Conservation (phyloP, 441 rosid genomes). For the Melastoma candidum region DNA sequence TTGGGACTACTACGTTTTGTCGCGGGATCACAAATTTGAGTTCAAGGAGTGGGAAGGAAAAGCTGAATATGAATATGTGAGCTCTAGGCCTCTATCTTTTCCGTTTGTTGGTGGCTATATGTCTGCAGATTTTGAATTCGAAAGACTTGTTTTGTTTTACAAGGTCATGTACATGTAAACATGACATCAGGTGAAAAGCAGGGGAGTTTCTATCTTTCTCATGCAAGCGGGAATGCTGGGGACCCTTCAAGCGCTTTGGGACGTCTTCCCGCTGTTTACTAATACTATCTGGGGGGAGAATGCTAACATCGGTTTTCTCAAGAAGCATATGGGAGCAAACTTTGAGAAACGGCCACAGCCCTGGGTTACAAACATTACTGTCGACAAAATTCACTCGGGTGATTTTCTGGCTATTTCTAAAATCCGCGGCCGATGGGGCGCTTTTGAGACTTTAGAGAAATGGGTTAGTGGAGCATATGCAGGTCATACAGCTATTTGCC, state of each 20-base stretch:
- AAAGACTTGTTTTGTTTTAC: neutral
- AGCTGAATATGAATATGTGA: conserved; percentile 84
- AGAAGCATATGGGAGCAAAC: conserved; percentile 84
- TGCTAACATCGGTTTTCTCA: conserved; percentile 63
- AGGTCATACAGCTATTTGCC: conserved; percentile 86
- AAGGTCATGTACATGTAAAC: conserved; percentile 1
- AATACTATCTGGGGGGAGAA: conserved; percentile 95
- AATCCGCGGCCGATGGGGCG: conserved; percentile 98
- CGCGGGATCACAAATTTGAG: conserved; percentile 81
- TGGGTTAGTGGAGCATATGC: conserved; percentile 98
- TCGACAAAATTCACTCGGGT: conserved; percentile 75
- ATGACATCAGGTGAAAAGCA: conserved; percentile 58
- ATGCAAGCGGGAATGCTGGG: conserved; percentile 98
- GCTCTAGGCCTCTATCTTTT: conserved; percentile 17
- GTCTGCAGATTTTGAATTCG: neutral
- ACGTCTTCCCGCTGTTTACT: conserved; percentile 87
- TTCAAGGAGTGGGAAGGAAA: conserved; percentile 78
- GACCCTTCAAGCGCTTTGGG: conserved; percentile 86
- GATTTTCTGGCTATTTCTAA: conserved; percentile 87
- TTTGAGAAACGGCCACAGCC: conserved; percentile 74
- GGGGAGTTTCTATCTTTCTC: conserved; percentile 87
- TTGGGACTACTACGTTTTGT: conserved; percentile 82
- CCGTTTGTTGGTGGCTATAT: neutral
- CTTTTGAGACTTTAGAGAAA: conserved; percentile 94
- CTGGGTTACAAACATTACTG: conserved; percentile 69